Evolutionary conservation across 768 basidiomycete genomes (phyloP), one percentile per base, ranked within the genome.

Genomic region (Sporobolomyces pararoseus): DNA sequence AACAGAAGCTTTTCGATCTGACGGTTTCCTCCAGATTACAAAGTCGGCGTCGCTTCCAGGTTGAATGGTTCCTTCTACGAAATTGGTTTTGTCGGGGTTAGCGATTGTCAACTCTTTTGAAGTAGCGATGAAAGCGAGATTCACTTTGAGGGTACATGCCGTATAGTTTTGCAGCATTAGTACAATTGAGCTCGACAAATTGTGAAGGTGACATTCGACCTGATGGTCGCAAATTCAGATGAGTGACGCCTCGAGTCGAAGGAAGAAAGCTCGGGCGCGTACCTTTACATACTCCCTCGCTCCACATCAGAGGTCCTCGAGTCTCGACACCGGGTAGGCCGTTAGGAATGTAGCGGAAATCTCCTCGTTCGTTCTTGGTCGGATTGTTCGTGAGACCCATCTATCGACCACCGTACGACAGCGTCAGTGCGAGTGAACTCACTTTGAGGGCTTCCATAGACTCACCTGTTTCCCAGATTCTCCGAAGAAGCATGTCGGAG

Each of bases 301-400:
- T 70, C 76, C 78, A 80, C 23, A 80, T 72, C 32, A 80, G 70
- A 2, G 80, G 80, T 0, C 76, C 68, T 31, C 80, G 77, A 6
- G 80, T 80, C 60, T 80, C 79, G 27, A 80, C 75, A 7, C 80
- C 80, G 7, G 80, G 80, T 2, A 79, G 73, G 7, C 80, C 80
- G 46, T 80, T 80, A 14, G 80, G 80, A 25, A 79, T 80, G 60
- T 72, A 65, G 10, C 74, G 53, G 77, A 80, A 80, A 63, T 79
- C 77, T 13, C 77, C 78, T 13, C 72, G 61, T 0, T 74, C 73
- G 47, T 78, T 78, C 37, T 77, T 76, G 16, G 73, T 75, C 7
- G 76, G 71, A 55, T 79, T 72, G 39, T 75, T 71, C 16, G 67
- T 64, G 4, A 77, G 63, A 17, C 76, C 78, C 35, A 76, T 65